Conservation (phyloP, 768 basidiomycete species). For the Hypholoma sublateritium region DNA sequence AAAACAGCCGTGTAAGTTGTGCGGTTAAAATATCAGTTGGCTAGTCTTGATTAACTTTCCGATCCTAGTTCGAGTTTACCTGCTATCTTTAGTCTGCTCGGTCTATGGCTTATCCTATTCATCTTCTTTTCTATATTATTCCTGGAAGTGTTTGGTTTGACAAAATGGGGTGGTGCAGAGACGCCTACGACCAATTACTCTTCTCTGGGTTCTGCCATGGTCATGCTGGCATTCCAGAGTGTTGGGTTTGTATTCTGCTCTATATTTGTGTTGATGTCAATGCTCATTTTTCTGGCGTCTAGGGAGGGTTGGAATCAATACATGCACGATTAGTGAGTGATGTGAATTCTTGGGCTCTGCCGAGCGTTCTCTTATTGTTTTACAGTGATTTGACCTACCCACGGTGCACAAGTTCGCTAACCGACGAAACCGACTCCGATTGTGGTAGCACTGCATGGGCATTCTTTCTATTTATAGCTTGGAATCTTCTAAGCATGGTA, state of each 20-base stretch:
- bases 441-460: slow-evolving; percentile 88
- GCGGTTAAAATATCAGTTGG: too few relatives aligned
- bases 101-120: slow-evolving; percentile 89
- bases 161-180: slow-evolving; percentile 78
- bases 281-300: slow-evolving; percentile 13
- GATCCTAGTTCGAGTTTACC: slow-evolving; percentile 75
- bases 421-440: slow-evolving; percentile 62
- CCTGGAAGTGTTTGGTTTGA: slow-evolving; percentile 89
- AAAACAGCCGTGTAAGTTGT: slow-evolving; percentile 94
- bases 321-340: slow-evolving; percentile 89
- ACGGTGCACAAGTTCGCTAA: slow-evolving; percentile 64
- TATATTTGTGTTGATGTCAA: background rate
- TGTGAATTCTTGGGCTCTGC: slow-evolving; percentile 3
- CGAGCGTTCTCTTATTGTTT: background rate
- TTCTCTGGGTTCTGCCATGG: slow-evolving; percentile 72
- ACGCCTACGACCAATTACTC: slow-evolving; percentile 75
- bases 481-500: slow-evolving; percentile 96
- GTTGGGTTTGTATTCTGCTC: slow-evolving; percentile 64
- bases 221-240: slow-evolving; percentile 92
- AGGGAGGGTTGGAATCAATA: slow-evolving; percentile 97
- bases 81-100: slow-evolving; percentile 79
- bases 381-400: slow-evolving; percentile 73
- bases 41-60: background rate
- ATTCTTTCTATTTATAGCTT: slow-evolving; percentile 85
- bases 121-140: slow-evolving; percentile 88